Base-by-base conservation (phyloP, 495 filamentous ascomycete species). In the Annulohypoxylon moriforme region DNA sequence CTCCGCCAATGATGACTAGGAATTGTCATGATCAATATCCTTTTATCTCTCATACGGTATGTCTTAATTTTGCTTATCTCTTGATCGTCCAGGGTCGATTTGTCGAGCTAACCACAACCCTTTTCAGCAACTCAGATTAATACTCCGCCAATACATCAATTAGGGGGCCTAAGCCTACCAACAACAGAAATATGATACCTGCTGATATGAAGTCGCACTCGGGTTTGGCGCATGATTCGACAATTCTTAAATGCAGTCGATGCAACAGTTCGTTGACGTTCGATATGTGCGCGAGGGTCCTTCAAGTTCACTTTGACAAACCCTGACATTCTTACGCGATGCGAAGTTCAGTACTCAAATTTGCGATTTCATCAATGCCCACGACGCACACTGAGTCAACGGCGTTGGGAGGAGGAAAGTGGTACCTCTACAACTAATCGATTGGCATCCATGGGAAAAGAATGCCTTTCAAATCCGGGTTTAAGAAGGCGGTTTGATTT, bases 401-500 rank as follows among this genome's bases (percentile, higher is more conserved):
- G 14, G 14, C 38, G n/a, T 42, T n/a, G 38, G n/a, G n/a, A n/a
- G n/a, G n/a, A n/a, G n/a, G n/a, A n/a, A n/a, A 42, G 13, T 16
- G 40, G 40, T 44, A 13, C 2, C 13, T 42, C 38, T 14, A n/a
- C 40, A 4, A 18, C 16, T 44, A 44, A 44, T n/a, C 40, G 16
- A 20, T 8, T n/a, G 8, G 16, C 3, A 44, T 44, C 40, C 8
- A 44, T 1, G n/a, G 40, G 16, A 13, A 4, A 44, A 8, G 4
- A 8, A 20, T n/a, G 40, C 40, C 40, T 44, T 20, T 44, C 40
- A 44, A 44, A 18, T 20, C 16, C 40, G 8, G 42, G 10, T 55
- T 56, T 42, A n/a, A 38, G 61, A 36, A 14, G 33, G 33, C 22
- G 13, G 7, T 22, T 56, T 55, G 49, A 34, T 67, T 52, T 42